These are phyloP conservation scores for Symbiodinium pilosum DNA, from an alignment of 73 alveolate genomes.

Conservation along the genomic window DNA sequence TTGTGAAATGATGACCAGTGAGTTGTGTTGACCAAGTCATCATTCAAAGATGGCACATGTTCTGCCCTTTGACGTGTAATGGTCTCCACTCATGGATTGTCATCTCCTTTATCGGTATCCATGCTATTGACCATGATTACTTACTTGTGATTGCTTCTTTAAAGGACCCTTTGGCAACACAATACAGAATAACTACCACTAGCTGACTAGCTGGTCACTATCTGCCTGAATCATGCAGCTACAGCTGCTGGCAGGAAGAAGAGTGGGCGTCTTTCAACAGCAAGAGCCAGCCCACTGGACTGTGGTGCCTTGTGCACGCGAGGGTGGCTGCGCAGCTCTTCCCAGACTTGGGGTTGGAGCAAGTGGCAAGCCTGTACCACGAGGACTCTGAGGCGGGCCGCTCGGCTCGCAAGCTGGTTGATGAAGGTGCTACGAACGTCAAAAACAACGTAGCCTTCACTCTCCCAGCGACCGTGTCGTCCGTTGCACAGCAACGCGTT, in stretches of 20 bases:
- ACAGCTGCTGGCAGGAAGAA: background rate
- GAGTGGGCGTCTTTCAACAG: background rate
- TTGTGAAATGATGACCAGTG: too few species aligned
- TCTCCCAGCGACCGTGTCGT: background rate
- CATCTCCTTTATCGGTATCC: too few species aligned
- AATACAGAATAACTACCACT: too few species aligned
- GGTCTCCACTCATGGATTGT: too few species aligned
- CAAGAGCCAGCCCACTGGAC: background rate
- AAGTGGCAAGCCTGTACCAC: background rate
- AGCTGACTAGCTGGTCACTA: too few species aligned
- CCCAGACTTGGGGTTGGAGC: background rate
- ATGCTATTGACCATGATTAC: too few species aligned
- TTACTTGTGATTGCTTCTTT: too few species aligned
- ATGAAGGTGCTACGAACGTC: background rate
- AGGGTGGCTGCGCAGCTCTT: background rate
- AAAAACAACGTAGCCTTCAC: background rate
- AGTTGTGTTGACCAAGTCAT: too few species aligned
- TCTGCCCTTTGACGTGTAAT: too few species aligned
- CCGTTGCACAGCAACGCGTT: background rate
- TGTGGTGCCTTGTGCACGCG: background rate
- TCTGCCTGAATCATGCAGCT: too few species aligned
- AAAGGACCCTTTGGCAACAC: too few species aligned
- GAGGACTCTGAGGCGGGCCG: background rate
- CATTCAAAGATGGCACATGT: too few species aligned
- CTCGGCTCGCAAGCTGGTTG: background rate